Percentiles rank a stretch among this genome's conserved stretches.
These are phyloP conservation scores for Cyberlindnera saturnus DNA, from an alignment of 805 yeast species.

Conservation along the genomic window DNA sequence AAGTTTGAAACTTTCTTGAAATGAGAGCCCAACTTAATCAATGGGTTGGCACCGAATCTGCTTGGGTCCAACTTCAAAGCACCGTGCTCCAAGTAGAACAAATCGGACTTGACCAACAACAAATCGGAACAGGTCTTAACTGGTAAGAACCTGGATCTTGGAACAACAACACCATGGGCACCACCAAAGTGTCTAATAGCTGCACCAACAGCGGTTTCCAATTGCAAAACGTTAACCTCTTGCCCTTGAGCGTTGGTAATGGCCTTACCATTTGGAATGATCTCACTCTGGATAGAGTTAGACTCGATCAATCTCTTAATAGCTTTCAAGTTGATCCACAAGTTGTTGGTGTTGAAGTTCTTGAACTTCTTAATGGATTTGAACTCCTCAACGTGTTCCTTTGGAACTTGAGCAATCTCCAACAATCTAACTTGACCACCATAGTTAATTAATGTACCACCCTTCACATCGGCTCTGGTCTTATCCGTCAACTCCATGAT, in stretches of 20 bases:
- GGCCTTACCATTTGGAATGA: slow-evolving; percentile 90
- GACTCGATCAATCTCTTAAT: slow-evolving; percentile 86
- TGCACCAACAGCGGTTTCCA: slow-evolving; percentile 99
- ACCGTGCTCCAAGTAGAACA: slow-evolving; percentile 88
- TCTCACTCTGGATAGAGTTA: slow-evolving; percentile 80
- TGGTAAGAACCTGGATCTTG: slow-evolving; percentile 96
- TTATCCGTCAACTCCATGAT: slow-evolving; percentile 98
- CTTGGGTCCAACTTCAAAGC: slow-evolving; percentile 76
- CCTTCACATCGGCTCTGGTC: slow-evolving; percentile 98
- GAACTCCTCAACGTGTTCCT: slow-evolving; percentile 96
- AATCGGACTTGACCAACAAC: slow-evolving; percentile 89
- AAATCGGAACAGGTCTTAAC: slow-evolving; percentile 96
- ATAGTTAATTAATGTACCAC: slow-evolving; percentile 96
- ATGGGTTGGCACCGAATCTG: slow-evolving; percentile 87
- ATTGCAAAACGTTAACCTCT: slow-evolving; percentile 83
- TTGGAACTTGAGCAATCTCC: slow-evolving; percentile 98
- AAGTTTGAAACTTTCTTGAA: slow-evolving; percentile 93
- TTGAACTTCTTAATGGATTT: slow-evolving; percentile 96
- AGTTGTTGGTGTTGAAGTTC: slow-evolving; percentile 95
- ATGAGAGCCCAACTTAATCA: slow-evolving; percentile 93
- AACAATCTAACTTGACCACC: slow-evolving; percentile 90
- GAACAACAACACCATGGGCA: slow-evolving; percentile 97
- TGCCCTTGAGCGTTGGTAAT: slow-evolving; percentile 61
- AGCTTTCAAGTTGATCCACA: slow-evolving; percentile 95
- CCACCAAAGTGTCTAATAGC: slow-evolving; percentile 93